Base-by-base conservation (phyloP, 345 rosid genomes). In the Lumnitzera racemosa region DNA sequence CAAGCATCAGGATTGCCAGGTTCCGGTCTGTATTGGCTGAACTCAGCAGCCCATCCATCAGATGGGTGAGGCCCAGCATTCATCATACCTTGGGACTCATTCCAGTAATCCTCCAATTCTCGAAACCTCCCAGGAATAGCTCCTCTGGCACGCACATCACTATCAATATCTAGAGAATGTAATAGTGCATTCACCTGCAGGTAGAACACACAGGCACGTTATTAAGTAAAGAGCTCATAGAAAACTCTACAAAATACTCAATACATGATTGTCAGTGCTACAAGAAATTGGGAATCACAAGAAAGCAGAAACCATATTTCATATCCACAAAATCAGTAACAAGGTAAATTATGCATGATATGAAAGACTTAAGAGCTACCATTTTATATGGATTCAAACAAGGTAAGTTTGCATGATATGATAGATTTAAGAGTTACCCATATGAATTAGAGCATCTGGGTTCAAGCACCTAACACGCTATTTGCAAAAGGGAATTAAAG, bases 21-120 rank as follows among this genome's bases (percentile, higher is more conserved):
- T 41, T 76, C 70, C 60, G 63, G 58, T 70, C 85, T 76, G 50
- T 67, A 84, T 65, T 78, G 90, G 75, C 67, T 75, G 78, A 84
- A 95, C 74, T 90, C 99, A 20, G 76, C 47, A 29, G 80, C 78
- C 99, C 97, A 95, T 71, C 79, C 78, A 67, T 95, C 91, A 13
- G 83, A 80, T 70, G 80, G 75, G 70, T 77, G 89, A 56, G 85
- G 69, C 70, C 72, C 79, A 61, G 85, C 83, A 61, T 74, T 78
- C 69, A 72, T 43, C 72, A 76, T 57, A 67, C 87, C 85, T 80
- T 90, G 99, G 16, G 97, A 95, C 80, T 95, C 99, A 69, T 90
- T 90, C 99, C 99, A 95, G 64, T 90, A 83, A 70, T 75, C 89
- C 65, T 95, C 99, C 73, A 95, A 72, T 78, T 95, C 99, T 52